Evolutionary conservation across 257 asterid genomes (phyloP).

Genomic region (Fraxinus quadrangulata): DNA sequence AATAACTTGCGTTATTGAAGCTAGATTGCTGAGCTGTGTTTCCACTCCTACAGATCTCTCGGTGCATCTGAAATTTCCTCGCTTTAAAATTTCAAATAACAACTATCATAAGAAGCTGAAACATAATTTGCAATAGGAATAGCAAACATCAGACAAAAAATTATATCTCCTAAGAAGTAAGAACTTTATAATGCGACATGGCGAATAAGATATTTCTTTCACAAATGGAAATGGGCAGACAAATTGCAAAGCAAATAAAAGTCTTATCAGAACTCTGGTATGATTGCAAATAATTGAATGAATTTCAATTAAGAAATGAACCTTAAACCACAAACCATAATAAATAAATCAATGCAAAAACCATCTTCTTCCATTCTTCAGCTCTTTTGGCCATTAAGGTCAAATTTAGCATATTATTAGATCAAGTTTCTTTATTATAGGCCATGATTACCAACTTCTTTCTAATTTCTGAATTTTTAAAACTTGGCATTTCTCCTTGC

Average conservation of each 20-base stretch:
- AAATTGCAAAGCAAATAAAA: neutral
- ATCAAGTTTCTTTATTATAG: neutral
- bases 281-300: neutral
- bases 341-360: no score
- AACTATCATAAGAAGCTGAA: slow-evolving; percentile 28
- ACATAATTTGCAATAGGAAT: neutral
- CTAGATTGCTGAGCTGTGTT: slow-evolving; percentile 74
- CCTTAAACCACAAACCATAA: neutral
- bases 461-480: neutral
- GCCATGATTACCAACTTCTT: neutral
- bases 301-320: neutral
- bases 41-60: slow-evolving; percentile 90
- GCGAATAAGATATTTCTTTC: neutral
- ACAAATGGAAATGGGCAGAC: neutral
- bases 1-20: slow-evolving; percentile 81
- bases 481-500: neutral
- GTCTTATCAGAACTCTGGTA: neutral
- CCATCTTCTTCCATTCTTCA: neutral
- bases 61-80: slow-evolving; percentile 97
- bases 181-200: neutral
- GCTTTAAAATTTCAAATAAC: slow-evolving; percentile 56
- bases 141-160: neutral
- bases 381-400: neutral
- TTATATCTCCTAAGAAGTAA: neutral
- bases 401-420: neutral